Evolutionary conservation across 345 rosid species (phyloP), one percentile per base, ranked within the genome.

Genomic region (Eucalyptus marginata): DNA sequence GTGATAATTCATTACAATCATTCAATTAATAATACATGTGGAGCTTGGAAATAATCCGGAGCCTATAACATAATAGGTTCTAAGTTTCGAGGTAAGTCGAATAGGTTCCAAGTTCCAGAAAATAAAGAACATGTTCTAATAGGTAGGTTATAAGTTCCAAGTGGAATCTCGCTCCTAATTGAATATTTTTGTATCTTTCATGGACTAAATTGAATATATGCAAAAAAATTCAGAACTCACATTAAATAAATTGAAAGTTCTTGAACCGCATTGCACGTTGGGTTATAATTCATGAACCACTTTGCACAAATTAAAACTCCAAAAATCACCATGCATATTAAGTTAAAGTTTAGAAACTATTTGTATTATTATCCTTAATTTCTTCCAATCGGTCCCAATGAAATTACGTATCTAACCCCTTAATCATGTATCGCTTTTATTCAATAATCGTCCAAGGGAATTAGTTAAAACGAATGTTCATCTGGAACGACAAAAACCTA

Each of bases 81-180:
- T 18, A 3, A 3, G 58, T 52, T 52, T 52, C n/a, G n/a, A n/a
- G n/a, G n/a, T n/a, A n/a, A n/a, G n/a, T n/a, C n/a, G n/a, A n/a
- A n/a, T n/a, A n/a, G n/a, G n/a, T n/a, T n/a, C n/a, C n/a, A n/a
- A n/a, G n/a, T n/a, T n/a, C n/a, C 2, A 52, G 7, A 18, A 52
- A 0, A 18, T 18, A 52, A 18, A 0, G 0, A 52, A 7, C 0
- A 0, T 18, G 3, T 52, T 52, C 0, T 7, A 52, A 52, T 52
- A 52, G 3, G 4, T 52, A 52, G 24, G 24, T 52, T 52, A 0
- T 52, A 52, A 0, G 0, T 52, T 18, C 4, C 10, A 52, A 52
- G 2, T 52, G 2, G 1, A 3, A 52, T 52, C 2, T 18, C 1
- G 0, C 2, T 52, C 2, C 10, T 52, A 52, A 25, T 58, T 25